A percentile compares a stretch with the other conserved stretches of the same genome.
Conservation (phyloP, 1,284 basidiomycete species). For the Chondrostereum purpureum region DNA sequence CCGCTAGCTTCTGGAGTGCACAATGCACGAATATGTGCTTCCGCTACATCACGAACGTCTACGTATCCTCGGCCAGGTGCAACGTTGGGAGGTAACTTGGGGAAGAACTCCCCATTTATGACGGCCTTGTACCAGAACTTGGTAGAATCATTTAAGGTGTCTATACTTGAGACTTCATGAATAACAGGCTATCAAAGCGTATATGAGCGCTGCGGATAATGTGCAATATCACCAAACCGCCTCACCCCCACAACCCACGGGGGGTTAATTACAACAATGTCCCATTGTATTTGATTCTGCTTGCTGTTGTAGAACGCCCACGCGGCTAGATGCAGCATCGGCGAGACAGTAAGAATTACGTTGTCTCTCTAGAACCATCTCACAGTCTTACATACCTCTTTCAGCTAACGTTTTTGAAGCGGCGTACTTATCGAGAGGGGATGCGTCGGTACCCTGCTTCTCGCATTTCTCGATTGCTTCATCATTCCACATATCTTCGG, state of each 20-base stretch:
- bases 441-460: constrained; percentile 43
- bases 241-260: constrained; percentile 19
- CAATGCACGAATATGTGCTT: constrained; percentile 10
- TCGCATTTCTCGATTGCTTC: constrained; percentile 44
- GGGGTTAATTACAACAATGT: constrained; percentile 17
- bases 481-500: constrained; percentile 62
- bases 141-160: constrained; percentile 6
- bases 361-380: too few species aligned
- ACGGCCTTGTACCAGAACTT: constrained; percentile 6
- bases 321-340: constrained; percentile 14
- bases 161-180: constrained; percentile 7
- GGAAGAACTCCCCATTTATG: constrained; percentile 1
- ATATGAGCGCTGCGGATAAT: neutral
- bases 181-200: constrained; percentile 5
- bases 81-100: neutral
- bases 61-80: constrained; percentile 7
- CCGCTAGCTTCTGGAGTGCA: constrained; percentile 8
- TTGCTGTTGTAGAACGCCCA: constrained; percentile 18
- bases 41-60: constrained; percentile 10
- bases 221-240: neutral
- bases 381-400: constrained; percentile 26
- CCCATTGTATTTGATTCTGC: constrained; percentile 15
- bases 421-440: constrained; percentile 39
- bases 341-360: neutral
- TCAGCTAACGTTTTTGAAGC: constrained; percentile 71